phyloP scores from a whole-genome alignment of 495 filamentous ascomycete species.

The Neurospora sp. region DNA sequence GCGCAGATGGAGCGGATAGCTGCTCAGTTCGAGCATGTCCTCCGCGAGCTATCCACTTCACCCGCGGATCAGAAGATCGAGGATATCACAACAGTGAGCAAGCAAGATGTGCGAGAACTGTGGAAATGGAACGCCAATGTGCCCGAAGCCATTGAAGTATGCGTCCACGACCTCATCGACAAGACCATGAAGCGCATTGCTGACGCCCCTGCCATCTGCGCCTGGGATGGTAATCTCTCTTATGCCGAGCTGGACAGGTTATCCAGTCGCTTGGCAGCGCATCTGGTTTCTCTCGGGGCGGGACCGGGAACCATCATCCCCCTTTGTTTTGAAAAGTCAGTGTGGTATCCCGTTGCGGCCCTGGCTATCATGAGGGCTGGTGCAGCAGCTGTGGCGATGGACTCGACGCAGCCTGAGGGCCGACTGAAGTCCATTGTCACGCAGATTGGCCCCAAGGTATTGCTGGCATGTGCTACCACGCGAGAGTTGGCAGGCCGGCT shows the following conservation, averaged over 20 bases:
- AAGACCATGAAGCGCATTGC: slow-evolving; percentile 2
- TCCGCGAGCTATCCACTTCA: neutral
- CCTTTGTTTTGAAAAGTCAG: slow-evolving; percentile 41
- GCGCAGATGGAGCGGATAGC: slow-evolving; percentile 4
- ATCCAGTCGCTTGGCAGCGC: slow-evolving; percentile 34
- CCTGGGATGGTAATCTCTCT: slow-evolving; percentile 40
- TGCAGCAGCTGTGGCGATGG: slow-evolving; percentile 41
- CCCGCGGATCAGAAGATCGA: neutral
- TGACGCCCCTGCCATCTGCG: slow-evolving; percentile 12
- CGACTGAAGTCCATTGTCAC: slow-evolving; percentile 28
- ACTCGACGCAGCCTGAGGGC: slow-evolving; percentile 44
- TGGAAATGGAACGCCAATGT: slow-evolving; percentile 3
- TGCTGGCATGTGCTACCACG: neutral
- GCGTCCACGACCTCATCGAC: slow-evolving; percentile 13
- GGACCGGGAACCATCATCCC: slow-evolving; percentile 30
- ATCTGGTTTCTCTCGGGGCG: slow-evolving; percentile 35
- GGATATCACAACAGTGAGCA: neutral
- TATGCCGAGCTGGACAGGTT: slow-evolving; percentile 41
- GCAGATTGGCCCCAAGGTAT: slow-evolving; percentile 24
- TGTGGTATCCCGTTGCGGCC: slow-evolving; percentile 32
- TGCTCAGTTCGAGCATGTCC: slow-evolving; percentile 7
- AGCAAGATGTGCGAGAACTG: neutral
- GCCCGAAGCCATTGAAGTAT: slow-evolving; percentile 4
- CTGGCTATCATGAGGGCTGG: slow-evolving; percentile 39
- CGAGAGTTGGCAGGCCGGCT: neutral